These are phyloP conservation scores for Solanum raphanifolium DNA, from an alignment of 257 asterid species.

Conservation along the genomic window DNA sequence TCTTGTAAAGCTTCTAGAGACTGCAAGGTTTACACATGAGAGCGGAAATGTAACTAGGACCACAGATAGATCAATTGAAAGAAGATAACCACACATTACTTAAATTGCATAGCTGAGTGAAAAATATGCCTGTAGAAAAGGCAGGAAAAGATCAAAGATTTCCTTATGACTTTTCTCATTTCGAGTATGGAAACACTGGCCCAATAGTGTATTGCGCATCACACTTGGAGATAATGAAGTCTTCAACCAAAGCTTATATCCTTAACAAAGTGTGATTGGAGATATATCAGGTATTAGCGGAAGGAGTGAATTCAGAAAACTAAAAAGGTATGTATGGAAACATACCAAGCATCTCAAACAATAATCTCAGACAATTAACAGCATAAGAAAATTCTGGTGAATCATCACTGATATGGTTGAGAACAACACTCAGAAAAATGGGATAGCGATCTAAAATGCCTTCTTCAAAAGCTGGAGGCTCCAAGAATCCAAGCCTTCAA, in stretches of 20 bases:
- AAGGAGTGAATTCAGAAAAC: not conserved
- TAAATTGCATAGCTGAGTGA: not conserved
- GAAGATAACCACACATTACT: not conserved
- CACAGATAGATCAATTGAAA: not conserved
- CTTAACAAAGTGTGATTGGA: conserved; percentile 26
- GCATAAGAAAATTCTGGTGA: conserved; percentile 84
- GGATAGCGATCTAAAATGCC: conserved; percentile 94
- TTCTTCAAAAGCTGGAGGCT: conserved; percentile 95
- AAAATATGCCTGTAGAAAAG: conserved; percentile 82
- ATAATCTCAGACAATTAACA: conserved; percentile 80
- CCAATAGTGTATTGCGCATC: conserved; percentile 91
- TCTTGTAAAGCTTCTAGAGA: conserved; percentile 99
- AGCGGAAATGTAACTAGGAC: not conserved
- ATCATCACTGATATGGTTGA: conserved; percentile 90
- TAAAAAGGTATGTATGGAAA: conserved; percentile 9
- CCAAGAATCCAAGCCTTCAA: conserved; percentile 90
- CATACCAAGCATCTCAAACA: conserved; percentile 94
- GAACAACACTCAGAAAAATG: conserved; percentile 84
- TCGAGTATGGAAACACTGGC: conserved; percentile 97
- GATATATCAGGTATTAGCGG: not conserved
- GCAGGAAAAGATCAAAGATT: conserved; percentile 94
- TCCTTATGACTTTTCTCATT: conserved; percentile 97
- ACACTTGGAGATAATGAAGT: conserved; percentile 91
- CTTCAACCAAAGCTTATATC: conserved; percentile 94
- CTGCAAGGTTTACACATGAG: conserved; percentile 21